phyloP scores from a whole-genome alignment of 345 rosid species.

The Gossypium rotundifolium region DNA sequence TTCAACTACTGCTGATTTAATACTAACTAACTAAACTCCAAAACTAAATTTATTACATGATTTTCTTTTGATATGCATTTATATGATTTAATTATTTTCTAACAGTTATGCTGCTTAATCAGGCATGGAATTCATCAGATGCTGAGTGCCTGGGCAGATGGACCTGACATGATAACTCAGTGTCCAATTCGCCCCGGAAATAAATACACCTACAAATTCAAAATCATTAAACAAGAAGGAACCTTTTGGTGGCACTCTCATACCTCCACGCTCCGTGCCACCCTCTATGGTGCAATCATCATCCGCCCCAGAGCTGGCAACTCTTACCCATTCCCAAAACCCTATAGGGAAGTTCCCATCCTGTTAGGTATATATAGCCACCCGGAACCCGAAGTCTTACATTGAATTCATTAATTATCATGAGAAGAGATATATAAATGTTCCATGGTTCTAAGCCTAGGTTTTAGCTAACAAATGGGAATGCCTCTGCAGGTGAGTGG shows the following conservation, averaged over 20 bases:
- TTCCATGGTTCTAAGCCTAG: not conserved
- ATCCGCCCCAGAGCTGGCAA: conserved; percentile 42
- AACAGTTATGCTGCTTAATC: not conserved
- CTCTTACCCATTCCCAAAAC: conserved; percentile 72
- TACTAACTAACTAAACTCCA: too few relatives aligned
- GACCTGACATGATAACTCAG: conserved; percentile 69
- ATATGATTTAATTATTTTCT: not conserved
- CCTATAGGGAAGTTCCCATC: conserved; percentile 63
- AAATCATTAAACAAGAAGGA: conserved; percentile 63
- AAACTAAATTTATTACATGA: too few relatives aligned
- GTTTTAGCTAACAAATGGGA: not conserved
- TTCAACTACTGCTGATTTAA: too few relatives aligned
- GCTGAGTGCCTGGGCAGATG: conserved; percentile 78
- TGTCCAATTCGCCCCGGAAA: conserved; percentile 68
- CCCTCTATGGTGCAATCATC: not conserved
- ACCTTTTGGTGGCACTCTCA: conserved; percentile 2
- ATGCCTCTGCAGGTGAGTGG: conserved; percentile 62
- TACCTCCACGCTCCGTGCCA: not conserved
- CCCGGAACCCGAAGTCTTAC: not conserved
- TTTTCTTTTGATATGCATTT: too few relatives aligned
- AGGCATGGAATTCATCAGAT: conserved; percentile 82
- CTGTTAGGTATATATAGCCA: conserved; percentile 44
- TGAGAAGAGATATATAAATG: too few relatives aligned
- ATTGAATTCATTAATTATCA: too few relatives aligned
- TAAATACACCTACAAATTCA: conserved; percentile 60